Percentiles rank a stretch among this genome's conserved stretches.
phyloP scores from a whole-genome alignment of 352 stramenopile species.

The Phytophthora melonis region DNA sequence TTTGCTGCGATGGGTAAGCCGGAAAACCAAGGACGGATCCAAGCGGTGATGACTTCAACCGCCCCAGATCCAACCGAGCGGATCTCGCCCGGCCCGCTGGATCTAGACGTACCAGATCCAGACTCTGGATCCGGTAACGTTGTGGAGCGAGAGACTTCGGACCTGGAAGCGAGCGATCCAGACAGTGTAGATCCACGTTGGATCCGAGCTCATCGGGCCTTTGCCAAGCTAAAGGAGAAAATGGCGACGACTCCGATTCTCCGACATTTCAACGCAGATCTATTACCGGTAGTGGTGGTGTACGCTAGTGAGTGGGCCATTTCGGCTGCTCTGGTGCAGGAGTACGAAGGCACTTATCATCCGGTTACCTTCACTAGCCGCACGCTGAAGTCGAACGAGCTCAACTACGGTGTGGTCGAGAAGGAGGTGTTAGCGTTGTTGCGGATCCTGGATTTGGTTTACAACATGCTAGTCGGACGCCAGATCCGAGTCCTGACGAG shows the following conservation, averaged over 20 bases:
- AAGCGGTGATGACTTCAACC: too few relatives aligned
- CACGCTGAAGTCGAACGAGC: slow-evolving; percentile 15
- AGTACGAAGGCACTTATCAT: neutral
- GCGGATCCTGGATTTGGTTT: slow-evolving; percentile 4
- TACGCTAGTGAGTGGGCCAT: neutral
- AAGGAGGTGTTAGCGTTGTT: slow-evolving; percentile 10
- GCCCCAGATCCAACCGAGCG: too few relatives aligned
- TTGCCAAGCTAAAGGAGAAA: neutral
- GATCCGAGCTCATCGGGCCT: neutral
- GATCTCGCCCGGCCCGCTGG: too few relatives aligned
- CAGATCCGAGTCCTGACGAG: slow-evolving; percentile 1
- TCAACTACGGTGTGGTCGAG: slow-evolving; percentile 9
- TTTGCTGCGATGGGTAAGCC: too few relatives aligned
- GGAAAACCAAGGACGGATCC: too few relatives aligned
- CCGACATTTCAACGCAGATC: neutral
- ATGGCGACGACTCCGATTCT: neutral
- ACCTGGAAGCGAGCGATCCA: neutral
- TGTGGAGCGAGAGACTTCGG: too few relatives aligned
- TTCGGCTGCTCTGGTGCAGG: neutral
- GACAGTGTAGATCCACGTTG: neutral
- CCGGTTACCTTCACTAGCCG: slow-evolving; percentile 19
- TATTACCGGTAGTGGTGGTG: neutral
- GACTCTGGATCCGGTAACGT: too few relatives aligned
- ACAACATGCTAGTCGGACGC: slow-evolving; percentile 4
- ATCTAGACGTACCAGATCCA: too few relatives aligned